phyloP scores from a whole-genome alignment of 2,329 filamentous ascomycete genomes.

The Monilinia aucupariae region DNA sequence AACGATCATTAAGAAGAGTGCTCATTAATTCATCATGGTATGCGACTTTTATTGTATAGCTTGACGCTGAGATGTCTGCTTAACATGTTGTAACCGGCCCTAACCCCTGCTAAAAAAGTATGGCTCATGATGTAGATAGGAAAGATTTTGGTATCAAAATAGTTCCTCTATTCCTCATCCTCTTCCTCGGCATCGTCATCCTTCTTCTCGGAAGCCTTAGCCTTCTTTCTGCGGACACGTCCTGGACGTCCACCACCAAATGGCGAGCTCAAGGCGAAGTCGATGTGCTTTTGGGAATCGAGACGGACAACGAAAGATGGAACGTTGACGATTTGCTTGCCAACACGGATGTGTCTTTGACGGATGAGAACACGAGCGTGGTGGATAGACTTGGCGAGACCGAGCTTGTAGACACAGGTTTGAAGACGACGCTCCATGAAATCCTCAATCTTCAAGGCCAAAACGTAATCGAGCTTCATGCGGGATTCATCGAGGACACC shows the following conservation, averaged over 20 bases:
- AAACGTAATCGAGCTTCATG: slow-evolving; percentile 99
- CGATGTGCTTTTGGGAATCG: slow-evolving; percentile 99
- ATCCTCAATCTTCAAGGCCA: slow-evolving; percentile 98
- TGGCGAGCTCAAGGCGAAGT: slow-evolving; percentile 95
- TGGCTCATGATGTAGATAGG: slow-evolving; percentile 1
- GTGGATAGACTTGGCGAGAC: slow-evolving; percentile 99
- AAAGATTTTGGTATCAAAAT: slow-evolving; percentile 29
- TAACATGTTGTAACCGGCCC: slow-evolving; percentile 12
- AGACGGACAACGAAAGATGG: slow-evolving; percentile 99
- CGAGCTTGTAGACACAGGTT: slow-evolving; percentile 99
- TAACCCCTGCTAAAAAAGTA: slow-evolving; percentile 5
- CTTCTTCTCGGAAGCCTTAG: slow-evolving; percentile 85
- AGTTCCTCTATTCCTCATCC: slow-evolving; percentile 57
- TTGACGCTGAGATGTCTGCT: slow-evolving; percentile 15
- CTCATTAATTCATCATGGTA: slow-evolving; percentile 16
- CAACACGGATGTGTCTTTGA: slow-evolving; percentile 99
- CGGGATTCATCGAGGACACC: slow-evolving; percentile 99
- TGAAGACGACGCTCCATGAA: slow-evolving; percentile 99
- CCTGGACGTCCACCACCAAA: slow-evolving; percentile 96
- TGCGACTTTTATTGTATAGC: slow-evolving; percentile 14
- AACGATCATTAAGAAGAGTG: slow-evolving; percentile 9
- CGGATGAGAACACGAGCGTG: slow-evolving; percentile 99
- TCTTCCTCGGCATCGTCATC: slow-evolving; percentile 78
- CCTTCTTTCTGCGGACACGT: slow-evolving; percentile 99
- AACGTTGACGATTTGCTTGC: slow-evolving; percentile 99